Evolutionary conservation across 352 stramenopile genomes (phyloP), one percentile per base, ranked within the genome.

Genomic region (Globisporangium nagaii): DNA sequence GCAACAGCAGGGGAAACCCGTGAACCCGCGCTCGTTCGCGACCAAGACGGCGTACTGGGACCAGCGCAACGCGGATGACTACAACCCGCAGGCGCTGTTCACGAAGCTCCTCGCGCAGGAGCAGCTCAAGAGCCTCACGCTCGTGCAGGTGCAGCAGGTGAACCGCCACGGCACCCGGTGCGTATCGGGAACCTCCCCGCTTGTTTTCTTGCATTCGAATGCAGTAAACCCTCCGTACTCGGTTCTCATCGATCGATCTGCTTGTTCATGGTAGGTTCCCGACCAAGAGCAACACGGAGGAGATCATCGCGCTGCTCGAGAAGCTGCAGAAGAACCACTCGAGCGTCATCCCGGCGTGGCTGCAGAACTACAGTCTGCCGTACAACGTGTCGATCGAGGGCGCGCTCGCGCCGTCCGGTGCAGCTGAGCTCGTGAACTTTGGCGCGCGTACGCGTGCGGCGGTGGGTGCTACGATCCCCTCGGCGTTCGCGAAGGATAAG

Each of bases 291-390:
- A 71, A 74, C 28, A 86, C 75, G 39, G 39, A 57, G 28, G 73
- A 87, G 39, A 75, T 83, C 25, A 53, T 73, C 15, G 40, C 56
- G 11, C 44, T 88, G 31, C 45, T 88, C 5, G 19, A 46, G 19
- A 71, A 70, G 41, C 66, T 90, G 11, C 56, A 76, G 46, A 58
- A 60, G 4, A 66, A 75, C 19, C 79, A 73, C 49, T 66, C 60
- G 17, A 55, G n/a, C 15, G 20, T 51, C 12, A 53, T 88, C 11
- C 75, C 77, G 0, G 20, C 30, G 30, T 90, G 79, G 79, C 41
- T 90, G 27, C 65, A 62, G 8, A 63, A 71, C 47, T 90, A 90
- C 58, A 60, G 34, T n/a, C 71, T 90, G 17, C 73, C 61, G 13
- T 90, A 90, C 63, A 80, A 87, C 41, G 22, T 68, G 43, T 70